Evolutionary conservation across 176 grass and related monocot species (phyloP).

Genomic region (Lolium perenne): DNA sequence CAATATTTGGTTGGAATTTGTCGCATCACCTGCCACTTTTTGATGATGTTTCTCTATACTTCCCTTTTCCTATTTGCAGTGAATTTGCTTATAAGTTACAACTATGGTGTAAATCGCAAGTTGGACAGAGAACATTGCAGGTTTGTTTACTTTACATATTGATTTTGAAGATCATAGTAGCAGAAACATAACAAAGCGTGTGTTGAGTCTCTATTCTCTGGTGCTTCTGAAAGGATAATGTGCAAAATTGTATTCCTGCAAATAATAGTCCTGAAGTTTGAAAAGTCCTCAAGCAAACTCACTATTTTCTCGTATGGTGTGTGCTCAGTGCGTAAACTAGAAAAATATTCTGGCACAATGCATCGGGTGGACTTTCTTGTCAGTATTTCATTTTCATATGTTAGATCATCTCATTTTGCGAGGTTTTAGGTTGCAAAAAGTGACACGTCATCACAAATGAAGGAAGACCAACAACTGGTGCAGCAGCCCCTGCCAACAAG

Average conservation of each 20-base stretch:
- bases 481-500: slow-evolving; percentile 41
- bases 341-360: slow-evolving; percentile 30
- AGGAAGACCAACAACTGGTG: slow-evolving; percentile 27
- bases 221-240: neutral
- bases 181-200: slow-evolving; percentile 18
- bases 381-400: slow-evolving; percentile 8
- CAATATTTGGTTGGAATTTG: slow-evolving; percentile 17
- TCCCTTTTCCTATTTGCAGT: slow-evolving; percentile 58
- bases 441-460: slow-evolving; percentile 33
- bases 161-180: neutral
- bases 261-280: neutral
- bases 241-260: slow-evolving; percentile 6
- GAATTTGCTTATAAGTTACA: slow-evolving; percentile 82
- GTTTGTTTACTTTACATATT: slow-evolving; percentile 50
- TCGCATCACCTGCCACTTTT: slow-evolving; percentile 14
- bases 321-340: neutral
- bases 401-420: slow-evolving; percentile 27
- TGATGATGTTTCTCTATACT: slow-evolving; percentile 26
- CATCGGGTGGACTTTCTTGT: neutral
- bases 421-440: slow-evolving; percentile 55
- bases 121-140: slow-evolving; percentile 54
- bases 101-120: slow-evolving; percentile 57
- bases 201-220: neutral
- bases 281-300: neutral
- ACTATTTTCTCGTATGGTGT: slow-evolving; percentile 14